A percentile compares a stretch with the other conserved stretches of the same genome.
These are phyloP conservation scores for Gleditsia sinensis DNA, from an alignment of 306 rosid species.

Conservation along the genomic window DNA sequence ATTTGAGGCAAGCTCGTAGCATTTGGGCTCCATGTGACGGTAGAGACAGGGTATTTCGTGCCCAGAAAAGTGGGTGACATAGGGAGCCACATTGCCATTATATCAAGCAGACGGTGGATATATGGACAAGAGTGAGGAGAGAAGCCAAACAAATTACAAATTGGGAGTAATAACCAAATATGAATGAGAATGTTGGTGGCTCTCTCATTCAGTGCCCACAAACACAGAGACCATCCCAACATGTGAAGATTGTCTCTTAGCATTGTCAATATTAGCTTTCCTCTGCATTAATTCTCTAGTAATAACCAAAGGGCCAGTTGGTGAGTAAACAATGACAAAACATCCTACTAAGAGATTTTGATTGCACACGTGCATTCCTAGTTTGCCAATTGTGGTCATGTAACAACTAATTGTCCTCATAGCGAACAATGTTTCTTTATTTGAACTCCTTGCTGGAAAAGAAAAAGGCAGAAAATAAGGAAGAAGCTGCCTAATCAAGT, in stretches of 20 bases:
- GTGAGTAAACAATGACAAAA: constrained; percentile 56
- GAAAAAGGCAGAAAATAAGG: background rate
- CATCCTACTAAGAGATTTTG: constrained; percentile 40
- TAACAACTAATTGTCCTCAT: background rate
- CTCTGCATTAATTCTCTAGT: background rate
- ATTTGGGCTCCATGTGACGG: constrained; percentile 55
- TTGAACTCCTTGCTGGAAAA: background rate
- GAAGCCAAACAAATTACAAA: constrained; percentile 19
- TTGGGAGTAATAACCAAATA: background rate
- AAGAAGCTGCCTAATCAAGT: background rate
- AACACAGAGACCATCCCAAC: constrained; percentile 33
- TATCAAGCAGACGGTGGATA: background rate
- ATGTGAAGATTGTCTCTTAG: constrained; percentile 44
- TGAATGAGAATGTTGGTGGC: background rate
- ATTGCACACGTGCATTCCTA: constrained; percentile 43
- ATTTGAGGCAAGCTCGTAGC: background rate
- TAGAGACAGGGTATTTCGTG: constrained; percentile 19
- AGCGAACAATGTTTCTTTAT: background rate
- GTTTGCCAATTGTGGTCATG: background rate
- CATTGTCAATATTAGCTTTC: constrained; percentile 28
- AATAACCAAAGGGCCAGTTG: constrained; percentile 43
- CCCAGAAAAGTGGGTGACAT: constrained; percentile 30
- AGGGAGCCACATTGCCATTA: constrained; percentile 27
- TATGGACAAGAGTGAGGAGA: constrained; percentile 25
- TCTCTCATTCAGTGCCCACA: constrained; percentile 33